Percentiles rank a stretch among this genome's conserved stretches.
phyloP scores from a whole-genome alignment of 257 asterid genomes.

The Rubia yunnanensis region DNA sequence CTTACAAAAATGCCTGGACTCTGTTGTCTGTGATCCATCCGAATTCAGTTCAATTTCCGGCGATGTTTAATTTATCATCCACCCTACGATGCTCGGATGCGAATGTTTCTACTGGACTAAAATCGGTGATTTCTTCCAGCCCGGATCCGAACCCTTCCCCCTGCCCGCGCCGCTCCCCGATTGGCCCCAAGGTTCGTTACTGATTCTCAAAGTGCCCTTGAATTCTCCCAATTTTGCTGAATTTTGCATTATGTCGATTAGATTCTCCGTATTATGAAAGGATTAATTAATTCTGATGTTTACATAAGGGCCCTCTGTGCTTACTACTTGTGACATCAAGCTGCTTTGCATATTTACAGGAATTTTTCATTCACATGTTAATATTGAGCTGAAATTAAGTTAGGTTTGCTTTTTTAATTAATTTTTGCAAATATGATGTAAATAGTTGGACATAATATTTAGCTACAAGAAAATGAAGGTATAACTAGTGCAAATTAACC shows the following conservation, averaged over 20 bases:
- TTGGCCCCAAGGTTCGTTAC: constrained; percentile 63
- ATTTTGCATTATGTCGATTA: neutral
- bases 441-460: too few species aligned
- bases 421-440: neutral
- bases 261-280: neutral
- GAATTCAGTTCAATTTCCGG: neutral
- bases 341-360: neutral
- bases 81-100: constrained; percentile 39
- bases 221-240: too few species aligned
- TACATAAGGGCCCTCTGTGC: neutral
- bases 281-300: neutral
- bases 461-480: too few species aligned
- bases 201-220: too few species aligned
- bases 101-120: constrained; percentile 52
- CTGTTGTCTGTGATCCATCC: neutral
- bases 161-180: constrained; percentile 75
- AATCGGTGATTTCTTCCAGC: constrained; percentile 26
- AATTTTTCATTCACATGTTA: neutral
- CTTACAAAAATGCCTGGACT: neutral
- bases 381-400: neutral
- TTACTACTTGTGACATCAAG: neutral
- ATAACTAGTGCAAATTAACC: too few species aligned
- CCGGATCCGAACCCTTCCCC: constrained; percentile 37
- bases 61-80: neutral
- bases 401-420: neutral